These are phyloP conservation scores for Naganishia cerealis DNA, from an alignment of 1,284 basidiomycete species.

Conservation along the genomic window DNA sequence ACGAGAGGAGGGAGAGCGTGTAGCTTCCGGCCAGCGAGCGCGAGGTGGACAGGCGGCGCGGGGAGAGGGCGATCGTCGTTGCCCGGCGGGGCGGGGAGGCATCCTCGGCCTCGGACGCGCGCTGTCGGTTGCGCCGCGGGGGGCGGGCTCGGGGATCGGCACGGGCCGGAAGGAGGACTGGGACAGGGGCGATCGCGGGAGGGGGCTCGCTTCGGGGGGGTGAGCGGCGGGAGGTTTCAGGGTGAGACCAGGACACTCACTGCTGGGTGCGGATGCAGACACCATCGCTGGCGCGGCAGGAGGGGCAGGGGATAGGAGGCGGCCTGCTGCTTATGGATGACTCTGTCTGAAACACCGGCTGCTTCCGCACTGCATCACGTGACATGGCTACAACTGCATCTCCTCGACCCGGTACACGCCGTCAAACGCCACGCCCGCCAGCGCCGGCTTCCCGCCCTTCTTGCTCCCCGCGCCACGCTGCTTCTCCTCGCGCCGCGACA, in stretches of 20 bases:
- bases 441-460: slow-evolving; percentile 27
- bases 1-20: slow-evolving; percentile 34
- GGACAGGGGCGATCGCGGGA: slow-evolving; percentile 25
- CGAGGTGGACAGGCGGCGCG: slow-evolving; percentile 26
- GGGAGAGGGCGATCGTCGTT: slow-evolving; percentile 8
- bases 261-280: background rate
- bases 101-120: background rate
- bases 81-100: background rate
- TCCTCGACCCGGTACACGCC: slow-evolving; percentile 34
- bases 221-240: background rate
- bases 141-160: slow-evolving; percentile 2
- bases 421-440: slow-evolving; percentile 10
- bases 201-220: background rate
- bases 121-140: background rate
- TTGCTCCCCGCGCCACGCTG: slow-evolving; percentile 38
- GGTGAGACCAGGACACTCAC: background rate
- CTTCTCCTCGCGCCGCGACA: slow-evolving; percentile 41
- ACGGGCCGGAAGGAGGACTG: slow-evolving; percentile 18
- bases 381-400: slow-evolving; percentile 30
- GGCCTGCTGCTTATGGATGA: background rate
- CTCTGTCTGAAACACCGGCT: background rate
- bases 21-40: slow-evolving; percentile 35
- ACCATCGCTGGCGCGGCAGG: background rate
- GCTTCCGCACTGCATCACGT: background rate
- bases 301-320: background rate